These are phyloP conservation scores for Edaphochlamys debaryana DNA, from an alignment of 139 green algal genomes.

Conservation along the genomic window DNA sequence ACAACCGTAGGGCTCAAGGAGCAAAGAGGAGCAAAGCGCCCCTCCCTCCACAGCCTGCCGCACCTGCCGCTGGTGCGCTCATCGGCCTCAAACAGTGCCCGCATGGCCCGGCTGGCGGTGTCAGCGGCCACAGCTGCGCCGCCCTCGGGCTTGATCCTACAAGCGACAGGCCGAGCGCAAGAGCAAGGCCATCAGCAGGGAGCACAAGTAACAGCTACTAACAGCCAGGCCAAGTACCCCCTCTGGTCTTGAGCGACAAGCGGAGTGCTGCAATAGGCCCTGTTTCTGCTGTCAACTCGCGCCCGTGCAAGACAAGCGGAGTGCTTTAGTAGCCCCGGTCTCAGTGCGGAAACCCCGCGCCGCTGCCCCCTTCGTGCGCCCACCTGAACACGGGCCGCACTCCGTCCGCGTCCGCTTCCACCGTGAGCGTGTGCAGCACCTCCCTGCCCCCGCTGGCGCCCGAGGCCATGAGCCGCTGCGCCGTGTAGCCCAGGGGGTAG, in stretches of 20 bases:
- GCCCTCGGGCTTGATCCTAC: constrained; percentile 67
- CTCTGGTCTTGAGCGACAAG: too few relatives aligned
- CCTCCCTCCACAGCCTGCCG: too few relatives aligned
- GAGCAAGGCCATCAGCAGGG: not conserved
- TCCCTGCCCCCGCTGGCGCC: constrained; percentile 37
- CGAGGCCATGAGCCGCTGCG: constrained; percentile 34
- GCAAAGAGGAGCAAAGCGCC: too few relatives aligned
- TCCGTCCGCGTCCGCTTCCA: constrained; percentile 52
- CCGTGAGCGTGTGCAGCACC: constrained; percentile 58
- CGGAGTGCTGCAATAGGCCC: too few relatives aligned
- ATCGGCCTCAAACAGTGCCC: constrained; percentile 50
- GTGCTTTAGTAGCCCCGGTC: too few relatives aligned
- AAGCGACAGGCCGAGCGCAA: not conserved
- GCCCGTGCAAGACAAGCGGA: too few relatives aligned
- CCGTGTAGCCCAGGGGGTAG: constrained; percentile 75
- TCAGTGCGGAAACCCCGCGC: too few relatives aligned
- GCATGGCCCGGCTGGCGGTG: constrained; percentile 65
- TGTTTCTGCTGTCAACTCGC: too few relatives aligned
- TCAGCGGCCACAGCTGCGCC: constrained; percentile 43
- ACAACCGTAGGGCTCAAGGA: too few relatives aligned
- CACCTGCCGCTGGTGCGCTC: constrained; percentile 20
- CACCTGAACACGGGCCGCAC: constrained; percentile 74
- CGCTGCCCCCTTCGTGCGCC: not conserved
- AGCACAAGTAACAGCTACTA: not conserved
- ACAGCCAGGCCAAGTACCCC: not conserved